Evolutionary conservation across 495 filamentous ascomycete genomes (phyloP).

Genomic region (Chlorociboria aeruginascens): DNA sequence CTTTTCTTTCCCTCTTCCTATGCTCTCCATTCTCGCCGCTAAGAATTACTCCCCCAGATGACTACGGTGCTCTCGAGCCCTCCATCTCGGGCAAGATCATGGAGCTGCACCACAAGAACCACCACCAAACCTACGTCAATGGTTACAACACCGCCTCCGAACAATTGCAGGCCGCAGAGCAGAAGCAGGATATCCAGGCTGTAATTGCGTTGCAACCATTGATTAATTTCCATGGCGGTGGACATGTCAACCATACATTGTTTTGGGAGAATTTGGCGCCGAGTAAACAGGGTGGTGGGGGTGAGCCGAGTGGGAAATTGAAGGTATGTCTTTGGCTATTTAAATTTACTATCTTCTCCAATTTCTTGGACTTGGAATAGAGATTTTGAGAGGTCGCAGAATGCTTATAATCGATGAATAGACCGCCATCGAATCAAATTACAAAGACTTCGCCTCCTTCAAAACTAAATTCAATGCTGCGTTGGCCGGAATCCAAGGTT

Average conservation of each 20-base stretch:
- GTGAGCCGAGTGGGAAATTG: slow-evolving; percentile 49
- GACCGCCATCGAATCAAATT: slow-evolving; percentile 65
- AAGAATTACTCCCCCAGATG: slow-evolving; percentile 40
- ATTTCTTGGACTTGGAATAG: background rate
- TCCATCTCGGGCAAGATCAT: slow-evolving; percentile 95
- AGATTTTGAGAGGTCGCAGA: background rate
- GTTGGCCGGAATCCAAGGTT: slow-evolving; percentile 63
- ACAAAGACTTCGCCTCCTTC: slow-evolving; percentile 60
- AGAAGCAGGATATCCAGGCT: slow-evolving; percentile 44
- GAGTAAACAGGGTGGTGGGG: slow-evolving; percentile 55
- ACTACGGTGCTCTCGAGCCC: slow-evolving; percentile 88
- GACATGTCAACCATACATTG: slow-evolving; percentile 83
- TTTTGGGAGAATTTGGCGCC: slow-evolving; percentile 93
- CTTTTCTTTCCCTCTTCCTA: slow-evolving; percentile 18
- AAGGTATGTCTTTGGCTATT: slow-evolving; percentile 21
- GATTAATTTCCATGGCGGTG: slow-evolving; percentile 95
- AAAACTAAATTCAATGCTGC: slow-evolving; percentile 67
- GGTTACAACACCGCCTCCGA: slow-evolving; percentile 53
- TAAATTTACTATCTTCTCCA: background rate
- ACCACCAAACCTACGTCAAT: slow-evolving; percentile 72
- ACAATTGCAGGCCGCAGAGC: slow-evolving; percentile 46
- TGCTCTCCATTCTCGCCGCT: background rate
- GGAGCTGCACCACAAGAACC: slow-evolving; percentile 78
- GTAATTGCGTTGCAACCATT: slow-evolving; percentile 74
- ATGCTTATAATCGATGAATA: slow-evolving; percentile 8